Conservation (phyloP, 306 rosid species). For the Begonia peltatifolia region DNA sequence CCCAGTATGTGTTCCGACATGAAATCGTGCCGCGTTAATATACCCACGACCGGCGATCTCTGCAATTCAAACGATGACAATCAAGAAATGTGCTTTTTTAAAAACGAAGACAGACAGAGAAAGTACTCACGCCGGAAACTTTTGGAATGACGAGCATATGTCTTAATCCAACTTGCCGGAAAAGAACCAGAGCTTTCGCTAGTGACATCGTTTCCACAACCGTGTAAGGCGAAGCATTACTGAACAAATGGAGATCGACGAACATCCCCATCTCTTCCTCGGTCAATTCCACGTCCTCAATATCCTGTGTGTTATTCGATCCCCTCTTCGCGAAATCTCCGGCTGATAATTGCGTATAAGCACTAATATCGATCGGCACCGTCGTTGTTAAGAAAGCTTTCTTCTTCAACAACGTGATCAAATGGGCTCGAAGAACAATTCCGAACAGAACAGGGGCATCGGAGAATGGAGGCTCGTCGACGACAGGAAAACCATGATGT, state of each 20-base stretch:
- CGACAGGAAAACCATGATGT: constrained; percentile 88
- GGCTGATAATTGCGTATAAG: constrained; percentile 28
- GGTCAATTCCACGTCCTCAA: constrained; percentile 46
- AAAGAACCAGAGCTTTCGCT: constrained; percentile 69
- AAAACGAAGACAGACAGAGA: neutral
- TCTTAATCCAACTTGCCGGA: constrained; percentile 75
- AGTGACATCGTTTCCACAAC: constrained; percentile 89
- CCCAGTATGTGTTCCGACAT: constrained; percentile 69
- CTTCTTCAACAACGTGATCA: constrained; percentile 60
- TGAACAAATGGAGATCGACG: constrained; percentile 76
- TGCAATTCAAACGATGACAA: constrained; percentile 19
- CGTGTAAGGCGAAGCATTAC: constrained; percentile 80
- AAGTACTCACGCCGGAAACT: constrained; percentile 55
- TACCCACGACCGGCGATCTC: constrained; percentile 72
- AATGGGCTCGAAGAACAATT: constrained; percentile 67
- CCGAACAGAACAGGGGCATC: constrained; percentile 58
- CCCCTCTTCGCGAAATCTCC: constrained; percentile 76
- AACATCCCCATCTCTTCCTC: constrained; percentile 81
- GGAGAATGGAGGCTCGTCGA: constrained; percentile 59
- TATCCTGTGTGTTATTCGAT: constrained; percentile 25
- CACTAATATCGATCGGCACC: constrained; percentile 12
- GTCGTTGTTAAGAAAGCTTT: constrained; percentile 45
- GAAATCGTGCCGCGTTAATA: constrained; percentile 88
- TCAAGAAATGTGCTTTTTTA: too few species aligned
- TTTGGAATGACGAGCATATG: constrained; percentile 87